phyloP scores from a whole-genome alignment of 2,329 filamentous ascomycete genomes.

The Monilinia fructigena region DNA sequence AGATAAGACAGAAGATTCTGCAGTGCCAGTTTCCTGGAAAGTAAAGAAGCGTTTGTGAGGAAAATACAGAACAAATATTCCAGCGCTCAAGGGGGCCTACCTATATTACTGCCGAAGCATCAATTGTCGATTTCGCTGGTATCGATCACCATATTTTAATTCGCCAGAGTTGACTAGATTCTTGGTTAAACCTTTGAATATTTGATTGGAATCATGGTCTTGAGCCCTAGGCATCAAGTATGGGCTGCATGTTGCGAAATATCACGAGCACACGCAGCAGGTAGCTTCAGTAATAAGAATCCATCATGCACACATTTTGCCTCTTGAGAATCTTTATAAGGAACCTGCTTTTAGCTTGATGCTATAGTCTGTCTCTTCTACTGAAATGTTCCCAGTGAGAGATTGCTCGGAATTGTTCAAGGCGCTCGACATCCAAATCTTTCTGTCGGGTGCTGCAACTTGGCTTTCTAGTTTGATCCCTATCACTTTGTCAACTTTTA shows the following conservation, averaged over 20 bases:
- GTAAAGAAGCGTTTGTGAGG: background rate
- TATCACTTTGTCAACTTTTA: background rate
- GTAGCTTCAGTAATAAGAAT: background rate
- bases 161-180: background rate
- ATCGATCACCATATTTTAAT: background rate
- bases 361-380: background rate
- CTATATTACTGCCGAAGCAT: background rate
- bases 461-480: background rate
- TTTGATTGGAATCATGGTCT: fast-evolving
- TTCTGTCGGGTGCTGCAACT: fast-evolving
- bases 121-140: background rate
- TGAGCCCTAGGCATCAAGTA: background rate
- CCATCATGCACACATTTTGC: background rate
- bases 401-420: background rate
- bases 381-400: background rate
- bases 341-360: background rate
- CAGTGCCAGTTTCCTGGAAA: background rate
- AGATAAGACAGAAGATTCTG: background rate
- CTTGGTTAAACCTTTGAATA: fast-evolving
- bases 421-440: no score
- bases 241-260: background rate
- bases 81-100: background rate
- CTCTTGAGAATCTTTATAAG: no score
- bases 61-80: background rate
- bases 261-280: no score